Conservation (phyloP, 192 early-diverging fungal genomes). For the Rhizophagus prolifer region DNA sequence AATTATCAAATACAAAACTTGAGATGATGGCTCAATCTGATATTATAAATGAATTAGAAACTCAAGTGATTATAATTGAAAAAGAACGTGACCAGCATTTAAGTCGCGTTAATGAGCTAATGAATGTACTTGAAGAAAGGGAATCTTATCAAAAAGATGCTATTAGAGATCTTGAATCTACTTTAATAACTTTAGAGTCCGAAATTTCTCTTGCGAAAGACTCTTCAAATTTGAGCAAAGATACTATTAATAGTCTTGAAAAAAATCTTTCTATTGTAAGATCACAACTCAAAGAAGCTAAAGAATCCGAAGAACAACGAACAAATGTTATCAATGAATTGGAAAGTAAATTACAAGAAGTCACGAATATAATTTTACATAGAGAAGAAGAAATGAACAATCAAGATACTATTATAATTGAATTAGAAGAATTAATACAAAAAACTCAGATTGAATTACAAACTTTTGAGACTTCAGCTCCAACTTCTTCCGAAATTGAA, state of each 20-base stretch:
- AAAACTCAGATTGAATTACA: constrained; percentile 12
- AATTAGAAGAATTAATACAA: constrained; percentile 13
- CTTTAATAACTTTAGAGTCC: constrained; percentile 4
- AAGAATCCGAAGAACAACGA: constrained; percentile 6
- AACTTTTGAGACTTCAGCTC: background rate
- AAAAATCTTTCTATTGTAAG: constrained; percentile 2
- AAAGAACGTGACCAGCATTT: constrained; percentile 11
- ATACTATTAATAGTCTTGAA: constrained; percentile 13
- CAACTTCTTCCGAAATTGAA: background rate
- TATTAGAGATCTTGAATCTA: constrained; percentile 11
- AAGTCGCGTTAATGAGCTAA: constrained; percentile 12
- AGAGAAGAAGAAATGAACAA: constrained; percentile 2
- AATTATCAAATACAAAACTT: constrained; percentile 21
- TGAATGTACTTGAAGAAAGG: constrained; percentile 10
- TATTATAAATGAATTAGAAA: constrained; percentile 14
- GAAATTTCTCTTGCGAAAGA: constrained; percentile 8
- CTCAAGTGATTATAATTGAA: constrained; percentile 19
- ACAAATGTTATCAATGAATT: constrained; percentile 7
- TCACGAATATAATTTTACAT: background rate
- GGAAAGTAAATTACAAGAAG: constrained; percentile 16
- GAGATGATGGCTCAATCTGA: constrained; percentile 21
- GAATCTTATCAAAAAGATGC: constrained; percentile 23
- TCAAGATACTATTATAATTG: constrained; percentile 4
- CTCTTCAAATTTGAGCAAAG: constrained; percentile 5
- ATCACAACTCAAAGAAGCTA: constrained; percentile 10